phyloP scores from a whole-genome alignment of 2,329 filamentous ascomycete genomes.

The Sphaerostilbella broomeana region DNA sequence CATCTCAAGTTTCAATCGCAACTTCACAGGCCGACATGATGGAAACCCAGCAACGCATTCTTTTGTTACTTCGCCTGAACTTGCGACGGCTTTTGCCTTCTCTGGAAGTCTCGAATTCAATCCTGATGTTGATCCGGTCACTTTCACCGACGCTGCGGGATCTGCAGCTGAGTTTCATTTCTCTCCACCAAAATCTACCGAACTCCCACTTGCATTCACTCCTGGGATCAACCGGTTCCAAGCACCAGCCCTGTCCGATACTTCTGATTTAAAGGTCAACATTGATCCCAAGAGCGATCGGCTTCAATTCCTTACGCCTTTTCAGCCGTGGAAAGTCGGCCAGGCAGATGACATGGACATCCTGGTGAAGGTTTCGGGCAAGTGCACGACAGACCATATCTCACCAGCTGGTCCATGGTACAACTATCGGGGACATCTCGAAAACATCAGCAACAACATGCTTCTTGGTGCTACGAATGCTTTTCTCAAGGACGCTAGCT shows the following conservation, averaged over 20 bases:
- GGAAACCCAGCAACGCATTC: constrained; percentile 92
- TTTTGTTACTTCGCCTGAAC: constrained; percentile 84
- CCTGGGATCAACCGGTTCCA: constrained; percentile 92
- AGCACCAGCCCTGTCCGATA: constrained; percentile 80
- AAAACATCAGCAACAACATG: constrained; percentile 99
- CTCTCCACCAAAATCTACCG: constrained; percentile 68
- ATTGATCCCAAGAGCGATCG: constrained; percentile 88
- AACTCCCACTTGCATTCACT: constrained; percentile 84
- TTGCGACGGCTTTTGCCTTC: constrained; percentile 80
- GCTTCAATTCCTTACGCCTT: constrained; percentile 85
- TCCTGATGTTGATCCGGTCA: constrained; percentile 83
- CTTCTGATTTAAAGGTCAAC: constrained; percentile 63
- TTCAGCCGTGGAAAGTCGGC: constrained; percentile 86
- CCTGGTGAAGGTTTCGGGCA: constrained; percentile 92
- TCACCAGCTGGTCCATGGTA: constrained; percentile 96
- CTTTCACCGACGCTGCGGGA: constrained; percentile 93
- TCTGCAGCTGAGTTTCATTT: constrained; percentile 98
- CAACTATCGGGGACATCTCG: constrained; percentile 97
- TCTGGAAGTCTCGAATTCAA: constrained; percentile 89
- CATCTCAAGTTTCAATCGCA: constrained; percentile 98
- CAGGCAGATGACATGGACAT: constrained; percentile 79
- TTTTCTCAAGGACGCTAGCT: constrained; percentile 95
- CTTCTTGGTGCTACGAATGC: constrained; percentile 95
- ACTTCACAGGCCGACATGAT: constrained; percentile 98
- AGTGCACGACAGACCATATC: constrained; percentile 96